Percentiles rank a stretch among this genome's conserved stretches.
These are phyloP conservation scores for Coelastrella sp. DNA, from an alignment of 139 green algal species.

Conservation along the genomic window DNA sequence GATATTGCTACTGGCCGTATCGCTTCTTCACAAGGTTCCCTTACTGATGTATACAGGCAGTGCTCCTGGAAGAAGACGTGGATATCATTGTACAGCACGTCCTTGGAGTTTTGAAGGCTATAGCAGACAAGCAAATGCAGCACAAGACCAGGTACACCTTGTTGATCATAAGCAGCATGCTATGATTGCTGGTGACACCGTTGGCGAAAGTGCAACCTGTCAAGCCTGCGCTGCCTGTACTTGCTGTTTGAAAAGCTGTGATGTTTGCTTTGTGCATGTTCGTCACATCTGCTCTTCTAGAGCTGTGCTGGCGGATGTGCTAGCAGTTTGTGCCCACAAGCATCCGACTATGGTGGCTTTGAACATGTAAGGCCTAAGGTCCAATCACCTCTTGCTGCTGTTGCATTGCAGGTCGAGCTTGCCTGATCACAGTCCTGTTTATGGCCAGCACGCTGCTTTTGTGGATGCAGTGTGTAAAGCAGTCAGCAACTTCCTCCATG, in stretches of 20 bases:
- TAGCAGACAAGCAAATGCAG: not conserved
- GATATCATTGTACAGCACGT: conserved; percentile 25
- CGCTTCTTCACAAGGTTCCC: not conserved
- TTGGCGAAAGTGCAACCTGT: too few relatives aligned
- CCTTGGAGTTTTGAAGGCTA: conserved; percentile 2
- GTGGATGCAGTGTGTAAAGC: not conserved
- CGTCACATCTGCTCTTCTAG: too few relatives aligned
- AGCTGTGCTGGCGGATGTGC: too few relatives aligned
- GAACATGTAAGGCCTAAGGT: not conserved
- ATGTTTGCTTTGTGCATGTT: too few relatives aligned
- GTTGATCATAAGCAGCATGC: too few relatives aligned
- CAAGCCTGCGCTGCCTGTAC: too few relatives aligned
- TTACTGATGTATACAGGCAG: not conserved
- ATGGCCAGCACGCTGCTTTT: not conserved
- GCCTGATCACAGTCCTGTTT: not conserved
- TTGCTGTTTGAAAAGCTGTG: too few relatives aligned
- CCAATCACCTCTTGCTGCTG: too few relatives aligned
- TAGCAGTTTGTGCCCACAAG: too few relatives aligned
- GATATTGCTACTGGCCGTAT: too few relatives aligned
- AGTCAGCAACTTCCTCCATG: not conserved
- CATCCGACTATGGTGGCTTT: not conserved
- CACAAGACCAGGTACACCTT: not conserved
- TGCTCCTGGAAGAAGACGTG: conserved; percentile 49
- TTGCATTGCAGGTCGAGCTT: conserved; percentile 11
- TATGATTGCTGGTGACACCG: too few relatives aligned